Evolutionary conservation across 352 stramenopile species (phyloP), one percentile per base, ranked within the genome.

Genomic region (Peronosclerospora sorghi): DNA sequence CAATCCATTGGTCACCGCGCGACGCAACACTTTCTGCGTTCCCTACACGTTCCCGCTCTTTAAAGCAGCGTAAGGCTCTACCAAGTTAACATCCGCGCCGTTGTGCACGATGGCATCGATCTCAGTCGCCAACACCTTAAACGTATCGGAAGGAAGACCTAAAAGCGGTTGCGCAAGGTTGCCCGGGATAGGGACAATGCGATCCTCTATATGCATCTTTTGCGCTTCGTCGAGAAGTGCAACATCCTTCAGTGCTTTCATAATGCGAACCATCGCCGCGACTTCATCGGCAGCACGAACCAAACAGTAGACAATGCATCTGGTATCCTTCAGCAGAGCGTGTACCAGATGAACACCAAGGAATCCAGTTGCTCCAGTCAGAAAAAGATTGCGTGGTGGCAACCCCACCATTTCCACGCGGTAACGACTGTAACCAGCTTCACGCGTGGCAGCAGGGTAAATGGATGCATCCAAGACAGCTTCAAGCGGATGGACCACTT

Each of bases 321-420:
- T 75, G 10, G 74, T 73, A 35, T 78, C 54, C 18, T 70, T 71
- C 20, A 96, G 55, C 9, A 96, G 58, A 54, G 88, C 51, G 18
- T 87, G 66, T 5, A 96, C 62, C 28, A 96, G 54, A 48, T 95
- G 81, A 1, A 53, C 77, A 38, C 87, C 87, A 12, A 96, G 68
- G 45, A 94, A 96, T 10, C 87, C 87, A n/a, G 87, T 96, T n/a
- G 66, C 83, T 19, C 87, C 87, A 2, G 87, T 96, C 41, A 96
- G 52, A 20, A 96, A 83, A 14, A 96, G 43, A 37, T 73, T 84
- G 19, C 71, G 81, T 24, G 87, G 79, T 23, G 71, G 73, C 29
- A 71, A 62, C 15, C 63, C 57, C 4, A 79, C 71, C 73, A 87
- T 86, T 49, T 87, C 75, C 7, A 86, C 71, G 34, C 75, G 75